Percentiles rank a stretch among this genome's conserved stretches.
These are phyloP conservation scores for Diutina neorugosa DNA, from an alignment of 1,139 yeast species.

Conservation along the genomic window DNA sequence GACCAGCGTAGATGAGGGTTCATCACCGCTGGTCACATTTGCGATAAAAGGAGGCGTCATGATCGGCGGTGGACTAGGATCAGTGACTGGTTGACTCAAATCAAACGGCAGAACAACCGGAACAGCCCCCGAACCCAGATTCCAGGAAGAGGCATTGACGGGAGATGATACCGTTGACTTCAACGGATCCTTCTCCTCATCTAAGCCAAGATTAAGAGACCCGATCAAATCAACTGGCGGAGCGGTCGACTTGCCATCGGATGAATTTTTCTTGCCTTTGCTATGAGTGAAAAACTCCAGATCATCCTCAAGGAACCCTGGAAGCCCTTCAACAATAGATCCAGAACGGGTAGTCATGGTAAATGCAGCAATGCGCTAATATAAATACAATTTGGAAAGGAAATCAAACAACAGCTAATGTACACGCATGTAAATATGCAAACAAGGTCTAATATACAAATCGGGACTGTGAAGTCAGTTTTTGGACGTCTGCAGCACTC, in stretches of 20 bases:
- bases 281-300: background rate
- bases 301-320: slow-evolving; percentile 1
- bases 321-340: slow-evolving; percentile 3
- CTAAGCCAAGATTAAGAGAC: background rate
- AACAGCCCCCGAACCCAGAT: background rate
- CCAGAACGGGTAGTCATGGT: slow-evolving; percentile 3
- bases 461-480: background rate
- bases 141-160: background rate
- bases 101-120: background rate
- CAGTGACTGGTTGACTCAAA: background rate
- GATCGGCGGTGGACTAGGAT: background rate
- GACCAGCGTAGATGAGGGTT: background rate
- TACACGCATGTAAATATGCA: background rate
- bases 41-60: background rate
- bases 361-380: background rate
- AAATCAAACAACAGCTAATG: slow-evolving; percentile 1
- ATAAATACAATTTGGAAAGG: background rate
- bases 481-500: background rate
- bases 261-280: background rate
- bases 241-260: background rate
- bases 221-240: slow-evolving; percentile 2
- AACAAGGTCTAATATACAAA: background rate
- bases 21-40: background rate
- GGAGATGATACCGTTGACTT: background rate
- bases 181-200: background rate